Base-by-base conservation (phyloP, 441 rosid genomes). In the Mallotus repandus region DNA sequence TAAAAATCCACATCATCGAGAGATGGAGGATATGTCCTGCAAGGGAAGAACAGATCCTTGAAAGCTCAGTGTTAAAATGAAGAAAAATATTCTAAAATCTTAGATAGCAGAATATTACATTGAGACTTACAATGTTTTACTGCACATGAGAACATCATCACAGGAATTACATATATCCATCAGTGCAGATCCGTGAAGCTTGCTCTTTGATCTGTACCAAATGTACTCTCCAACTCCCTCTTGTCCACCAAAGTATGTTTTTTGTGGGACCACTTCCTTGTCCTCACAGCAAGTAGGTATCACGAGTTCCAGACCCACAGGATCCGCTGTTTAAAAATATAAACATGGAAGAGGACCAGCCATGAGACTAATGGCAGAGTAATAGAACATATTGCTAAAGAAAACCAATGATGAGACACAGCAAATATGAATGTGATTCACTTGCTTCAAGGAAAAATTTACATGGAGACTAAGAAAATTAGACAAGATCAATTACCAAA, bases 1-100 rank as follows among this genome's bases (percentile, higher is more conserved):
- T 87, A 93, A 71, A 84, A 81, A 49, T 90, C 97, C 55, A 96
- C 97, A 79, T 96, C 99, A 79, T 88, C 93, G 62, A 91, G 91
- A 25, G 94, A 83, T 41, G 99, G 98, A 76, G 89, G 89, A 81
- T 90, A 90, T 50, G 76, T 74, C 80, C 99, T 96, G 88, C 80
- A 77, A 83, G 63, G 76, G 65, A 35, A 77, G 63, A 43, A 49
- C 48, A 74, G 65, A 68, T 49, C 71, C 54, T 68, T 46, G 77
- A 61, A 55, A 56, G 32, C 41, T 48, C 18, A 43, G 41, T 57
- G 53, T n/a, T 48, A 45, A 71, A 48, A 72, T 55, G 68, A 63
- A 75, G 56, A 69, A 48, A 78, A 50, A 70, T 69, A 18, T 25
- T 66, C 62, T 71, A 35, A 72, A 70, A 66, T 66, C 59, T 77